phyloP scores from a whole-genome alignment of 805 yeast genomes.

The Hanseniaspora vineae region DNA sequence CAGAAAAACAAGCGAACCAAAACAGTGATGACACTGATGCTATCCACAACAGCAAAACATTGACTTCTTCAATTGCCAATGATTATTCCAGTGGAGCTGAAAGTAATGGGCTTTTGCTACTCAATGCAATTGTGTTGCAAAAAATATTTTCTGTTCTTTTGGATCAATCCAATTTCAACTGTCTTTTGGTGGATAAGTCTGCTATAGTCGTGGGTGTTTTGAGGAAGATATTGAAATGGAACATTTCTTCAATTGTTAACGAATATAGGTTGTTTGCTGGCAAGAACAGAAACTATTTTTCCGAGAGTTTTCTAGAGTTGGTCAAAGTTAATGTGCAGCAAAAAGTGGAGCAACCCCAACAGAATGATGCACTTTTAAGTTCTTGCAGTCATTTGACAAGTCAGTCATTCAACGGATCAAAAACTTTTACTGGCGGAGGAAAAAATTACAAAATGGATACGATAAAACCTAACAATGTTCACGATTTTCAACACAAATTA shows the following conservation, averaged over 20 bases:
- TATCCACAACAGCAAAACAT: conserved; percentile 17
- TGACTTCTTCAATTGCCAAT: conserved; percentile 1
- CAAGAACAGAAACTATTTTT: conserved; percentile 59
- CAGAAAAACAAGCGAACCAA: conserved; percentile 26
- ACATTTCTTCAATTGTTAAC: conserved; percentile 65
- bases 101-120: conserved; percentile 62
- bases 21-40: conserved; percentile 25
- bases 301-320: conserved; percentile 73
- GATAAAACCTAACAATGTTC: too few species aligned
- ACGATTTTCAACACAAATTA: too few species aligned
- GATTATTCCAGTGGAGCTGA: conserved; percentile 8
- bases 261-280: conserved; percentile 75
- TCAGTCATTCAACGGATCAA: too few species aligned
- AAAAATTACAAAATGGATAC: too few species aligned
- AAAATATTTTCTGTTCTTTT: conserved; percentile 55
- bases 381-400: too few species aligned
- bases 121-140: conserved; percentile 51
- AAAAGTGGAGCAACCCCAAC: conserved; percentile 3
- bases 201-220: conserved; percentile 70
- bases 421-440: too few species aligned
- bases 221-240: conserved; percentile 81
- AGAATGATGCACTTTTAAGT: too few species aligned
- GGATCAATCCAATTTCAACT: conserved; percentile 48
- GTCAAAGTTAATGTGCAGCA: conserved; percentile 31
- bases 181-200: conserved; percentile 67